phyloP scores from a whole-genome alignment of 495 filamentous ascomycete species.

The Trichoderma asperelloides region DNA sequence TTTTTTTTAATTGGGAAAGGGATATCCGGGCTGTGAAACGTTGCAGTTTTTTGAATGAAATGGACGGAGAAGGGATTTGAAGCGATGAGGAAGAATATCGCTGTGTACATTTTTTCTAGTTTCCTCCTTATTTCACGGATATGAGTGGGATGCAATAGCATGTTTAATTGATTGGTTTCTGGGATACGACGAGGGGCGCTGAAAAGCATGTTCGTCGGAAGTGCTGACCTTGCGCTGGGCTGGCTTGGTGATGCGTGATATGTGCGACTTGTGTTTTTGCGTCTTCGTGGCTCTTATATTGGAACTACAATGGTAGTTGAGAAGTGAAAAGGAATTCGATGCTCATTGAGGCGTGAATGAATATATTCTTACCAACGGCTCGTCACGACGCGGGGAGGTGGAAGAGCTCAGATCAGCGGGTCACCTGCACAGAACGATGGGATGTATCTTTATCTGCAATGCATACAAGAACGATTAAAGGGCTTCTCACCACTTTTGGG shows the following conservation, averaged over 20 bases:
- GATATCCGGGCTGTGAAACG: not conserved
- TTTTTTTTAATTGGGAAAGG: not conserved
- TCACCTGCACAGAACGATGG: no score
- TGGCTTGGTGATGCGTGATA: not conserved
- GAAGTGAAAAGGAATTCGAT: no score
- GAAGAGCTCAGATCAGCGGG: no score
- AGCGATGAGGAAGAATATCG: not conserved
- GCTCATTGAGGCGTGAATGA: no score
- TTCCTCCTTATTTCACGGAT: not conserved
- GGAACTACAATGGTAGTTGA: not conserved
- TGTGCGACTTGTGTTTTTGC: not conserved
- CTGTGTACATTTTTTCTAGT: not conserved
- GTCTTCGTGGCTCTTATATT: not conserved
- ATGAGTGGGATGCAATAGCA: slow-evolving; percentile 7
- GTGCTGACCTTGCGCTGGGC: not conserved
- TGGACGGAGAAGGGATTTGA: not conserved
- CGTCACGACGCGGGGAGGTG: no score
- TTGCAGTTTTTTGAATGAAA: not conserved
- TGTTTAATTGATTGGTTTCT: not conserved
- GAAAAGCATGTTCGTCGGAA: not conserved
- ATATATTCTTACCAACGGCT: no score
- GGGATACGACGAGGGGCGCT: not conserved
- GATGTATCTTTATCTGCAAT: no score
- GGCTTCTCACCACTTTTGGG: no score
- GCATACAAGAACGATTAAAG: no score